phyloP scores from a whole-genome alignment of 1,284 basidiomycete genomes.

The Tilletia setariae region DNA sequence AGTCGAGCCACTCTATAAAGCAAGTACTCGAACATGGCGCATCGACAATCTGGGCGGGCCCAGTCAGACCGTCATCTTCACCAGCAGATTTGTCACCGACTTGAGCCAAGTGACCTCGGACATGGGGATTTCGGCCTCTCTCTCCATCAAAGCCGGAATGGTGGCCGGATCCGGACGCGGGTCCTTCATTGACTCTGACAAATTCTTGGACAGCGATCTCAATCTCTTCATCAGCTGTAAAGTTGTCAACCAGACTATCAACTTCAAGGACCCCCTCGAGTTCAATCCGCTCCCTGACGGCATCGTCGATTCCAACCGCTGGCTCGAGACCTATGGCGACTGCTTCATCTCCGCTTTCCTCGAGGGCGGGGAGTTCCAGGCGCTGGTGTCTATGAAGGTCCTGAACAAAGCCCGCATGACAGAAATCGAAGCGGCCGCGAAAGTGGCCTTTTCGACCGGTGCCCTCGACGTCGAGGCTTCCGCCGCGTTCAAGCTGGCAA shows the following conservation, averaged over 20 bases:
- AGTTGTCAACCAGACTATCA: conserved; percentile 6
- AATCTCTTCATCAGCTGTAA: conserved; percentile 14
- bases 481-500: not conserved
- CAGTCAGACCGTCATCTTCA: conserved; percentile 15
- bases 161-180: conserved; percentile 12
- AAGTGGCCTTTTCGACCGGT: conserved; percentile 14
- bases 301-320: not conserved
- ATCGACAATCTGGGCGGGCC: conserved; percentile 11
- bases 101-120: conserved; percentile 1
- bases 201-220: conserved; percentile 9
- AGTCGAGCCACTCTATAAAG: not conserved
- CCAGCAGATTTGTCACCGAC: conserved; percentile 8
- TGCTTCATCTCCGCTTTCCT: conserved; percentile 12
- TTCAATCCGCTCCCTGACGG: conserved; percentile 8
- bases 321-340: conserved; percentile 2
- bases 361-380: conserved; percentile 14
- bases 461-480: conserved; percentile 9
- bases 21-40: not conserved
- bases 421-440: conserved; percentile 15
- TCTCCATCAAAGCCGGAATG: conserved; percentile 16
- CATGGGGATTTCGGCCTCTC: conserved; percentile 12
- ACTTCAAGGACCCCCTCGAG: conserved; percentile 6
- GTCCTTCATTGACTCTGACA: conserved; percentile 15
- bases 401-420: not conserved
- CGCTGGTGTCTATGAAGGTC: conserved; percentile 14